Conservation (phyloP, 345 rosid genomes). For the Turnera subulata region DNA sequence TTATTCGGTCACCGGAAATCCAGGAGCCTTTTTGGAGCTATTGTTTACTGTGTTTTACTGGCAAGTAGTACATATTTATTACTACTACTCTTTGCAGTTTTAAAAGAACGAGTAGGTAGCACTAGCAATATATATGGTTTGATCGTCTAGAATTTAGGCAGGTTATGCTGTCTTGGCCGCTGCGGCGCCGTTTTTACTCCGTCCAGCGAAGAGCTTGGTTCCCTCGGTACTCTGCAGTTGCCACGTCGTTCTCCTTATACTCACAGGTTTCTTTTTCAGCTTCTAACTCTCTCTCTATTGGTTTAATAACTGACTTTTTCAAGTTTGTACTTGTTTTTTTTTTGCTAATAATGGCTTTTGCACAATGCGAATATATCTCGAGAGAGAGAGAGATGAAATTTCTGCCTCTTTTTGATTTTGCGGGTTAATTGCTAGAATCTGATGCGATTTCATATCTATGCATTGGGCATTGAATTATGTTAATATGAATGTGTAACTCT, state of each 20-base stretch:
- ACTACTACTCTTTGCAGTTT: neutral
- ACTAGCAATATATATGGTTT: too few species aligned
- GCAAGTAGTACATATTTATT: conserved; percentile 40
- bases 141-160: conserved; percentile 41
- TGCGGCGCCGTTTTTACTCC: conserved; percentile 67
- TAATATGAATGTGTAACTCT: too few species aligned
- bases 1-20: conserved; percentile 88
- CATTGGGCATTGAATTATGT: too few species aligned
- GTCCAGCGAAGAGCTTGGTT: conserved; percentile 28
- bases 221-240: conserved; percentile 74
- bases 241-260: conserved; percentile 56
- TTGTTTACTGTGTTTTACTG: conserved; percentile 60
- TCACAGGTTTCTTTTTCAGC: conserved; percentile 46
- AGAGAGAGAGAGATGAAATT: too few species aligned
- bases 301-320: too few species aligned
- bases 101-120: neutral
- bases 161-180: conserved; percentile 75
- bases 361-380: too few species aligned
- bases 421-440: too few species aligned
- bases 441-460: too few species aligned
- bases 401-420: too few species aligned
- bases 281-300: neutral
- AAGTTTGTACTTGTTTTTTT: too few species aligned
- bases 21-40: conserved; percentile 66
- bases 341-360: too few species aligned